A percentile compares a stretch with the other conserved stretches of the same genome.
phyloP scores from a whole-genome alignment of 306 rosid genomes.

The Begonia peltatifolia region DNA sequence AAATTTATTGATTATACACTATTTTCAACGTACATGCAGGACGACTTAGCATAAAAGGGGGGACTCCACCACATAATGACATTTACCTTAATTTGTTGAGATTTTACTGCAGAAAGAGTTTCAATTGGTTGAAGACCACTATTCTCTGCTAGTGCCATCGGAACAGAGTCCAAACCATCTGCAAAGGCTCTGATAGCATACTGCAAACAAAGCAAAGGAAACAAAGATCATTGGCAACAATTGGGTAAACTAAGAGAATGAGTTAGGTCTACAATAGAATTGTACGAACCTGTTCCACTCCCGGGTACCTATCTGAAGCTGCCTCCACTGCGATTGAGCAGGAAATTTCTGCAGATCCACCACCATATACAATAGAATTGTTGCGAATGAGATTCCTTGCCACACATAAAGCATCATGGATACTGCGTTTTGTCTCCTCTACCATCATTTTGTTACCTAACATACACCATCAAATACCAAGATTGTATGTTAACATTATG shows the following conservation, averaged over 20 bases:
- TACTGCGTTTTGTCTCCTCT: conserved; percentile 96
- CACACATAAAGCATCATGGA: conserved; percentile 92
- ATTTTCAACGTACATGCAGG: no score
- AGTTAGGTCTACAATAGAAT: not conserved
- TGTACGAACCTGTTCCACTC: conserved; percentile 76
- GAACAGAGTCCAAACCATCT: conserved; percentile 75
- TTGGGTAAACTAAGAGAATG: not conserved
- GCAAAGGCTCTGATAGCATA: conserved; percentile 95
- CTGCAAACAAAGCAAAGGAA: conserved; percentile 27
- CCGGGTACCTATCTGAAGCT: conserved; percentile 83
- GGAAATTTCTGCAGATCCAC: conserved; percentile 89
- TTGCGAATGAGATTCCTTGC: conserved; percentile 97
- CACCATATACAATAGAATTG: conserved; percentile 94
- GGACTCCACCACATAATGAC: not conserved
- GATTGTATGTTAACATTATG: not conserved
- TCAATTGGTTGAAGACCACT: conserved; percentile 97
- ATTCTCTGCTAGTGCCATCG: conserved; percentile 99
- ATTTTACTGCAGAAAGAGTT: conserved; percentile 80
- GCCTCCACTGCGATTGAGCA: conserved; percentile 86
- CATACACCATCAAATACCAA: conserved; percentile 12
- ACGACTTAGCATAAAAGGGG: not conserved
- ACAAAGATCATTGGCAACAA: not conserved
- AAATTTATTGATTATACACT: no score
- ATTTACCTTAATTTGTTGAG: conserved; percentile 84
- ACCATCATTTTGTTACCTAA: conserved; percentile 94